phyloP scores from a whole-genome alignment of 805 yeast genomes.

The Metschnikowia proteae region DNA sequence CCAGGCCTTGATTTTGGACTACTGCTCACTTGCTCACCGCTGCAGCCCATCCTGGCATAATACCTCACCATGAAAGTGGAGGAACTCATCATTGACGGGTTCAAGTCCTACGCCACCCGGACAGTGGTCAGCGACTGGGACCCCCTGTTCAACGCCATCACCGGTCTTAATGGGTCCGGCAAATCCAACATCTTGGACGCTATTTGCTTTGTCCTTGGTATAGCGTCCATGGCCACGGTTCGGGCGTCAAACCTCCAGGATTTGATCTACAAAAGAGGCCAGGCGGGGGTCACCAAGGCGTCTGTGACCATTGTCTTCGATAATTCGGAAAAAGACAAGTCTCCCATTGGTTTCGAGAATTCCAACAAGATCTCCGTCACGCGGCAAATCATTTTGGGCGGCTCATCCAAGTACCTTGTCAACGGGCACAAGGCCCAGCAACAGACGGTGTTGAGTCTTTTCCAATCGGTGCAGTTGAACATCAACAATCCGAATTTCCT shows the following conservation, averaged over 20 bases:
- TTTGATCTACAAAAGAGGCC: conserved; percentile 93
- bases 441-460: conserved; percentile 81
- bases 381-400: conserved; percentile 86
- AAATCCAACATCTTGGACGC: conserved; percentile 96
- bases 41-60: no score
- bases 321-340: conserved; percentile 66
- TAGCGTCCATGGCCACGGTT: conserved; percentile 90
- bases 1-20: no score
- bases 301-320: conserved; percentile 95
- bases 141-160: conserved; percentile 92
- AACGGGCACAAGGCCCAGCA: conserved; percentile 97
- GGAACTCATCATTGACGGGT: conserved; percentile 94
- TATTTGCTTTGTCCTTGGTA: conserved; percentile 96
- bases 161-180: conserved; percentile 97
- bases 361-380: conserved; percentile 81
- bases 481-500: conserved; percentile 95
- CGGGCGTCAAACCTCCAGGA: conserved; percentile 93
- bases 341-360: conserved; percentile 86
- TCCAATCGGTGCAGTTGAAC: conserved; percentile 92
- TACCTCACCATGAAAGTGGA: conserved; percentile 71
- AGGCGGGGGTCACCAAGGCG: conserved; percentile 96
- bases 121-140: conserved; percentile 97
- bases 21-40: no score
- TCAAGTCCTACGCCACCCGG: conserved; percentile 95
- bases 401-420: conserved; percentile 84